These are phyloP conservation scores for Leavenworthia alabamica DNA, from an alignment of 345 rosid species.

Conservation along the genomic window DNA sequence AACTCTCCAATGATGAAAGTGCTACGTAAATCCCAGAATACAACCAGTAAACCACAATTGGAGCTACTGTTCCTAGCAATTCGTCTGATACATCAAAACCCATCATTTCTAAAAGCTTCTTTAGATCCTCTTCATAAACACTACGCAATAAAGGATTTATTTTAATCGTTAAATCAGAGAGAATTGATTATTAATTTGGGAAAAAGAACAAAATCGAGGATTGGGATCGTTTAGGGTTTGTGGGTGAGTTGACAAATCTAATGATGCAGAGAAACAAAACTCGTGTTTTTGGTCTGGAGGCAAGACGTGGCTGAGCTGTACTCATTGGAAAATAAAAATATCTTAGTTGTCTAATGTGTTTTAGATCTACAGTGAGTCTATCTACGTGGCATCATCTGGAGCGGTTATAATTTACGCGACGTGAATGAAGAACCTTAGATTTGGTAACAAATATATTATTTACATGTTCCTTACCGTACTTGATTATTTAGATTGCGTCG, in stretches of 20 bases:
- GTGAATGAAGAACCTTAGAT: not conserved
- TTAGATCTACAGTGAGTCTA: not conserved
- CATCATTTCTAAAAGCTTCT: constrained; percentile 31
- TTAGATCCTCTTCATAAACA: constrained; percentile 23
- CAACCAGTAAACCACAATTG: constrained; percentile 72
- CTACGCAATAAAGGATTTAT: not conserved
- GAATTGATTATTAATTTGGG: not conserved
- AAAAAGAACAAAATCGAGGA: not conserved
- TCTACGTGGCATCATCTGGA: not conserved
- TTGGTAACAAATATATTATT: not conserved
- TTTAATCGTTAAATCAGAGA: not conserved
- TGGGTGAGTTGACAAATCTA: constrained; percentile 27
- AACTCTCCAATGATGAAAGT: constrained; percentile 48
- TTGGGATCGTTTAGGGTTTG: constrained; percentile 22
- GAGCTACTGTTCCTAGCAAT: constrained; percentile 62
- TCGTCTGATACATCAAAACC: constrained; percentile 69
- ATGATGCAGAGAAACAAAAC: not conserved
- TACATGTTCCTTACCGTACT: not conserved
- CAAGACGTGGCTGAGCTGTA: constrained; percentile 24
- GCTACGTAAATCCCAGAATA: constrained; percentile 66
- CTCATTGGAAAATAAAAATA: constrained; percentile 1
- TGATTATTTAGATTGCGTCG: no score
- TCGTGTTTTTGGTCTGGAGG: not conserved
- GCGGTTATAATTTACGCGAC: not conserved
- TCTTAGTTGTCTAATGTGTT: not conserved